Conservation (phyloP, 306 rosid genomes). For the Betula pendula region DNA sequence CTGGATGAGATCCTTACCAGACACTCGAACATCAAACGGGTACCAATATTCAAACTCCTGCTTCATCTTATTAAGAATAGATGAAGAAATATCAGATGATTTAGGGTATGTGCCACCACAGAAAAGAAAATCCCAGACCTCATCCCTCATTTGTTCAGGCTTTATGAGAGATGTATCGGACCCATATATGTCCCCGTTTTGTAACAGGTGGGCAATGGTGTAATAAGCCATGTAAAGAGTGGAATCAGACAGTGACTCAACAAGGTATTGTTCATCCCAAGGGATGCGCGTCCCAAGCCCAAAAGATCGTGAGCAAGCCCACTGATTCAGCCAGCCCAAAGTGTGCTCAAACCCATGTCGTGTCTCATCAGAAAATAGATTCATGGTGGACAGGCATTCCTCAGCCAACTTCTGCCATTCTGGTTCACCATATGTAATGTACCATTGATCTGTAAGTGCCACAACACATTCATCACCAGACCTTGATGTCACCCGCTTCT, state of each 20-base stretch:
- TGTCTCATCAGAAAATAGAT: conserved; percentile 72
- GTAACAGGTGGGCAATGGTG: conserved; percentile 77
- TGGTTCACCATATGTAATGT: conserved; percentile 76
- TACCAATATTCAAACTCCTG: conserved; percentile 96
- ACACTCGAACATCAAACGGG: conserved; percentile 89
- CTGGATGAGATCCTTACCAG: conserved; percentile 93
- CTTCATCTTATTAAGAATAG: conserved; percentile 69
- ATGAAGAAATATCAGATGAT: conserved; percentile 57
- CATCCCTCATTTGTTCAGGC: conserved; percentile 81
- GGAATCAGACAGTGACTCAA: conserved; percentile 90
- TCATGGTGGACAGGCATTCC: conserved; percentile 74
- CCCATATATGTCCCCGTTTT: conserved; percentile 73
- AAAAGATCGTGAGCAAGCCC: conserved; percentile 96
- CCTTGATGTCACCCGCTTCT: conserved; percentile 78
- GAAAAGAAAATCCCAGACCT: conserved; percentile 81
- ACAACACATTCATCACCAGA: conserved; percentile 96
- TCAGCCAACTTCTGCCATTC: conserved; percentile 85
- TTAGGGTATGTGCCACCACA: conserved; percentile 68
- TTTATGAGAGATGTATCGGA: conserved; percentile 46
- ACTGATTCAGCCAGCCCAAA: conserved; percentile 83
- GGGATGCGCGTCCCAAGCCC: conserved; percentile 96
- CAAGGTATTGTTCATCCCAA: conserved; percentile 84
- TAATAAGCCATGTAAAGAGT: conserved; percentile 96
- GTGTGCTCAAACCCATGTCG: conserved; percentile 93
- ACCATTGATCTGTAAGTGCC: conserved; percentile 98